Conservation (phyloP, 1,284 basidiomycete species). For the Boletus semigastroideus region DNA sequence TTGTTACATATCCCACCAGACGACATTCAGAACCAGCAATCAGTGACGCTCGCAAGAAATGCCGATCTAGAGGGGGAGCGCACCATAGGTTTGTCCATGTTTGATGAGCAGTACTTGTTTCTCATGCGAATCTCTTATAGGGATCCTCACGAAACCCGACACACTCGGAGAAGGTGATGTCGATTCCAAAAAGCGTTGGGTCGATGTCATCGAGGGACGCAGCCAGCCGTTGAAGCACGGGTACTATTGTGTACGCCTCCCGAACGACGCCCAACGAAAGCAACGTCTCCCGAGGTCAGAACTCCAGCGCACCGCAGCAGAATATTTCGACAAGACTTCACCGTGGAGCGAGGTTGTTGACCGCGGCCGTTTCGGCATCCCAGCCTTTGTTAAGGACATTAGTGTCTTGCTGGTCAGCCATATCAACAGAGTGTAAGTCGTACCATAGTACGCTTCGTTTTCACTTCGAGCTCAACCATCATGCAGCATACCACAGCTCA, state of each 20-base stretch:
- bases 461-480: slow-evolving; percentile 9
- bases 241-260: slow-evolving; percentile 68
- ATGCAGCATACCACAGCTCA: slow-evolving; percentile 45
- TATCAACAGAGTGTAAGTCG: slow-evolving; percentile 51
- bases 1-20: slow-evolving; percentile 37
- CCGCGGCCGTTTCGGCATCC: slow-evolving; percentile 52
- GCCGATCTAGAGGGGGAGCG: slow-evolving; percentile 53
- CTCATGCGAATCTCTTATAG: slow-evolving; percentile 30
- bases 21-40: slow-evolving; percentile 64
- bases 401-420: slow-evolving; percentile 51
- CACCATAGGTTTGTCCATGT: slow-evolving; percentile 51
- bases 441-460: neutral
- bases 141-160: slow-evolving; percentile 69
- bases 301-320: slow-evolving; percentile 40
- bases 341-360: slow-evolving; percentile 53
- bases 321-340: slow-evolving; percentile 47
- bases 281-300: slow-evolving; percentile 36
- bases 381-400: slow-evolving; percentile 51
- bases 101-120: neutral
- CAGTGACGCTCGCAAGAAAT: slow-evolving; percentile 50
- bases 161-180: slow-evolving; percentile 46
- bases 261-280: slow-evolving; percentile 55
- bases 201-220: slow-evolving; percentile 52
- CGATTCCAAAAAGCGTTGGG: slow-evolving; percentile 45
- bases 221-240: slow-evolving; percentile 49